phyloP scores from a whole-genome alignment of 352 stramenopile genomes.

The Globisporangium nodosum region DNA sequence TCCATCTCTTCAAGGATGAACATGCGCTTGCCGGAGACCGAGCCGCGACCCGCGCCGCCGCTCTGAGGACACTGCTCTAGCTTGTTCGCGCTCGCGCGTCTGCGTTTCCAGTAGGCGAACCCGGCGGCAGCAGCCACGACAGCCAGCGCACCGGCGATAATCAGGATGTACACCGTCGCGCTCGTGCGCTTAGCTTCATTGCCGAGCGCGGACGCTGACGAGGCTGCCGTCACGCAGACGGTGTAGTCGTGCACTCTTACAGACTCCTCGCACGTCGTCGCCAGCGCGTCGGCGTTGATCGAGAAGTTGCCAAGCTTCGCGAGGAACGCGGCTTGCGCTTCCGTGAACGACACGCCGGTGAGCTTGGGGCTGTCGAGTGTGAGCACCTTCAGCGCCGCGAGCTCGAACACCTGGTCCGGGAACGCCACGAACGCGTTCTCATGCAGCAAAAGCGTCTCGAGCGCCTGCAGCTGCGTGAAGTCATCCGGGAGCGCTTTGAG shows the following conservation, averaged over 20 bases:
- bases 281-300: constrained; percentile 19
- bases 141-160: constrained; percentile 1
- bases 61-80: background rate
- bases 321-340: constrained; percentile 20
- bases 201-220: background rate
- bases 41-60: background rate
- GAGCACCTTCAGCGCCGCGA: constrained; percentile 16
- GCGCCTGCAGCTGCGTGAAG: constrained; percentile 9
- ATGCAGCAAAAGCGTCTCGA: constrained; percentile 11
- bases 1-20: constrained; percentile 14
- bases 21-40: constrained; percentile 12
- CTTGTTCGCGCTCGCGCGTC: background rate
- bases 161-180: constrained; percentile 1
- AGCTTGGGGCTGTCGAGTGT: constrained; percentile 19
- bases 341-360: constrained; percentile 17
- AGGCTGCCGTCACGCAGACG: constrained; percentile 16
- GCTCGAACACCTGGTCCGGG: constrained; percentile 14
- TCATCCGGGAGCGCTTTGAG: constrained; percentile 9
- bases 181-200: background rate
- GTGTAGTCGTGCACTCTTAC: constrained; percentile 15
- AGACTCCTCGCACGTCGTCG: constrained; percentile 13
- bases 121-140: background rate
- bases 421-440: constrained; percentile 13
- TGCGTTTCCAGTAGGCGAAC: background rate
- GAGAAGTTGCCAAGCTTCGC: constrained; percentile 21